Percentiles rank a stretch among this genome's conserved stretches.
Evolutionary conservation across 176 grass and related monocot genomes (phyloP).

Genomic region (Triticum aestivum): IWGSC_CS_RefSeq_v2.1 NC_057803.1:559345422-559345921

Average conservation of each 20-base stretch:
- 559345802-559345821: conserved; percentile 65
- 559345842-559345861: conserved; percentile 69
- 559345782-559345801: conserved; percentile 55
- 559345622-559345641: conserved; percentile 59
- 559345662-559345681: conserved; percentile 58
- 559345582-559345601: conserved; percentile 70
- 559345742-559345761: conserved; percentile 67
- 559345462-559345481: conserved; percentile 54
- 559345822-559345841: conserved; percentile 51
- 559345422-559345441: conserved; percentile 64
- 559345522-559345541: conserved; percentile 83
- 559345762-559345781: conserved; percentile 53
- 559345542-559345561: conserved; percentile 58
- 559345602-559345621: conserved; percentile 71
- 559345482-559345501: conserved; percentile 38
- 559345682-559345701: conserved; percentile 40
- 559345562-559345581: conserved; percentile 46
- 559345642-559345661: conserved; percentile 65
- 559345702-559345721: conserved; percentile 75
- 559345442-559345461: conserved; percentile 55
- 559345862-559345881: conserved; percentile 55
- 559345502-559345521: conserved; percentile 85
- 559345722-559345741: conserved; percentile 81
- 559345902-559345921: conserved; percentile 51
- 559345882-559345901: conserved; percentile 57